These are phyloP conservation scores for Spinacia oleracea DNA, from an alignment of 179 eudicot species.

Conservation along the genomic window DNA sequence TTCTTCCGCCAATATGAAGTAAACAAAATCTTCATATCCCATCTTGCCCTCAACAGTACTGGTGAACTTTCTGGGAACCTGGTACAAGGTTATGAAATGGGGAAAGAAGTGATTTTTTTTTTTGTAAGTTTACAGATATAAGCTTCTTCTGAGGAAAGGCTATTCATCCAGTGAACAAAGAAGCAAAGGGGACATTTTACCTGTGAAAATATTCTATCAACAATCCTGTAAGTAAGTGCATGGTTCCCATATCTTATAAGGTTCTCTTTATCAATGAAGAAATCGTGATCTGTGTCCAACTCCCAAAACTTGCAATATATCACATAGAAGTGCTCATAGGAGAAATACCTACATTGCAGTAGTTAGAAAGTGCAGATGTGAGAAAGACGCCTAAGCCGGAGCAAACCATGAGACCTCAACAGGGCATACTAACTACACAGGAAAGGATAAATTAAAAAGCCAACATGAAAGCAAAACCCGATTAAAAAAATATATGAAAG, in stretches of 20 bases:
- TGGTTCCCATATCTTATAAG: slow-evolving; percentile 98
- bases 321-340: slow-evolving; percentile 98
- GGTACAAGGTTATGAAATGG: slow-evolving; percentile 13
- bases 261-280: slow-evolving; percentile 94
- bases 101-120: neutral
- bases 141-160: neutral
- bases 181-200: slow-evolving; percentile 25
- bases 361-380: slow-evolving; percentile 5
- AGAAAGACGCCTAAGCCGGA: neutral
- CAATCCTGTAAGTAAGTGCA: slow-evolving; percentile 97
- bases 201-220: slow-evolving; percentile 96
- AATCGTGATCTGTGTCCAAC: slow-evolving; percentile 95
- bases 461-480: neutral
- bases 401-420: neutral
- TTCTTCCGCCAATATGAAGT: slow-evolving; percentile 97
- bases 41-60: slow-evolving; percentile 95
- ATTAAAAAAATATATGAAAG: neutral
- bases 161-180: slow-evolving; percentile 6
- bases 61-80: slow-evolving; percentile 91
- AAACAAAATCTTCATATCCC: slow-evolving; percentile 99
- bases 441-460: no score
- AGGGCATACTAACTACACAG: neutral
- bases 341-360: slow-evolving; percentile 67
- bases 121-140: neutral
- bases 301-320: slow-evolving; percentile 99